These are phyloP conservation scores for Tricharina praecox DNA, from an alignment of 495 filamentous ascomycete species.

Conservation along the genomic window DNA sequence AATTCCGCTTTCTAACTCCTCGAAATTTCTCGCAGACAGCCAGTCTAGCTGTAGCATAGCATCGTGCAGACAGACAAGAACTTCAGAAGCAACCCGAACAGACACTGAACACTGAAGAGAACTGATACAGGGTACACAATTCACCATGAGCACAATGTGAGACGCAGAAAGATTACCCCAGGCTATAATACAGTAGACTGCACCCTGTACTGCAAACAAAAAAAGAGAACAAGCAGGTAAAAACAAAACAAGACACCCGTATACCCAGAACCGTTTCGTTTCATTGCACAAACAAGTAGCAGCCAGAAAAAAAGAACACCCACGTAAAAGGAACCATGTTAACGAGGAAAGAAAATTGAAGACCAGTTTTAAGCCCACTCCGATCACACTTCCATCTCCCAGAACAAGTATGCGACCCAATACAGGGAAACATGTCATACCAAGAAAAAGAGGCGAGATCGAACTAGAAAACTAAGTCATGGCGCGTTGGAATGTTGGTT, in stretches of 20 bases:
- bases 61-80: no score
- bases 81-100: no score
- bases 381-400: no score
- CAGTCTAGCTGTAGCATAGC: no score
- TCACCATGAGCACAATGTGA: not conserved
- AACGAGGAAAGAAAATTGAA: conserved; percentile 3
- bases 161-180: conserved; percentile 7
- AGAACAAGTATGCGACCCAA: not conserved
- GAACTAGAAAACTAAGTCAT: not conserved
- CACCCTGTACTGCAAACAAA: conserved; percentile 20
- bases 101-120: no score
- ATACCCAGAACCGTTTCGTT: conserved; percentile 25
- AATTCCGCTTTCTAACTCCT: no score
- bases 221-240: conserved; percentile 1
- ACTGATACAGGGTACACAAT: no score
- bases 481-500: conserved; percentile 22
- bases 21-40: no score
- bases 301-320: conserved; percentile 9
- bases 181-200: conserved; percentile 10
- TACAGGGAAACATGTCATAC: not conserved
- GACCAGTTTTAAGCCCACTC: not conserved
- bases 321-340: conserved; percentile 10
- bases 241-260: conserved; percentile 23
- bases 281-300: conserved; percentile 23
- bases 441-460: not conserved